These are phyloP conservation scores for Calycina herbarum DNA, from an alignment of 2,329 filamentous ascomycete genomes.

Conservation along the genomic window DNA sequence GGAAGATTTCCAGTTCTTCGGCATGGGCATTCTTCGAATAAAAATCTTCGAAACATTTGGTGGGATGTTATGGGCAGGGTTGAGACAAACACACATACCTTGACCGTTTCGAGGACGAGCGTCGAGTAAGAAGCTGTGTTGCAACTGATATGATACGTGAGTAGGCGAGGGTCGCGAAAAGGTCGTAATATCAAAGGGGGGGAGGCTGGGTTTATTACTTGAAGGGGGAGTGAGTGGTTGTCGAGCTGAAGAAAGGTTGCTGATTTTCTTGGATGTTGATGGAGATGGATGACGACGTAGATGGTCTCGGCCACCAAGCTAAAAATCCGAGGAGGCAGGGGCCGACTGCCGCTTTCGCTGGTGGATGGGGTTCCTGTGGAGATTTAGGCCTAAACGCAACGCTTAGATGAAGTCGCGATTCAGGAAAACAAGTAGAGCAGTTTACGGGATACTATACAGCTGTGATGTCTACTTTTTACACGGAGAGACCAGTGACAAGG, in stretches of 20 bases:
- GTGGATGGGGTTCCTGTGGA: no score
- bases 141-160: neutral
- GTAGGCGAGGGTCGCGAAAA: neutral
- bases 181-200: neutral
- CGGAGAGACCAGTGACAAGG: no score
- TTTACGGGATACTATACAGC: no score
- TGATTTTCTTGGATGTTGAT: no score
- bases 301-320: no score
- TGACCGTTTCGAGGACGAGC: constrained; percentile 3
- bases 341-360: no score
- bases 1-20: neutral
- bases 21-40: constrained; percentile 10
- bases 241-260: neutral
- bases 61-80: neutral
- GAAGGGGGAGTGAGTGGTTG: neutral
- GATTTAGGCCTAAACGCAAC: no score
- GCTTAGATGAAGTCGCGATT: no score
- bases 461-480: no score
- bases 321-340: no score
- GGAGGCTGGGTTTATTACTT: neutral
- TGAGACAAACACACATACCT: constrained; percentile 10
- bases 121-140: neutral
- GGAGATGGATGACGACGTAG: no score
- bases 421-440: no score
- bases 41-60: constrained; percentile 8